Base-by-base conservation (phyloP, 2,329 filamentous ascomycete genomes). In the Beauveria sp. region DNA sequence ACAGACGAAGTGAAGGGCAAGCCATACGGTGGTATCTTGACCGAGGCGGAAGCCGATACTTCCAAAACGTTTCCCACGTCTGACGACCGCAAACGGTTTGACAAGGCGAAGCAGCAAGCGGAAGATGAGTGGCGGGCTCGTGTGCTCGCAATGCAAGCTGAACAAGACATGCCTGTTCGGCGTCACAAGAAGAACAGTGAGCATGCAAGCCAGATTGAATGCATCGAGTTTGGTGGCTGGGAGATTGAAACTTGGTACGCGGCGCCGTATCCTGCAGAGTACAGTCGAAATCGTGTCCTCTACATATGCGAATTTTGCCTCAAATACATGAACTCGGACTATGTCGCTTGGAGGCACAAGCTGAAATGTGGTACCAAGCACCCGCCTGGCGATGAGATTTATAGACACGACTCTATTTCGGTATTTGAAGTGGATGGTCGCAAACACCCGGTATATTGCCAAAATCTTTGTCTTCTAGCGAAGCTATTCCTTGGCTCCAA, bases 181-280 rank as follows among this genome's bases (percentile, higher is more conserved):
- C 88, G 86, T 70, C 78, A 85, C 20, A 86, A 87, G 67, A 96
- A 96, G 71, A 79, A 88, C 3, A 86, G 87, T n/a, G 91, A 90
- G 0, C 91, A 91, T 31, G 90, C 91, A 5, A 98, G 93, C 73
- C 95, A 97, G 76, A 98, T 99, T 73, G 96, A 98, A 74, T 97
- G 93, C 76, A 96, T 99, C 77, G 95, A 96, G 69, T 98, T 99
- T 76, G 95, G 95, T 51, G 91, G 92, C 57, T 96, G 89, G 82
- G 95, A 99, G 74, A 99, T 99, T 68, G 95, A 99, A 72, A 99
- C 95, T 3, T 98, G 95, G 93, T 97, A 99, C 76, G 93, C 95
- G 34, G 95, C 95, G 45, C 96, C 95, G 14, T 99, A 99, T 72
- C 95, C 95, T 0, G 95, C 97, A 72, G 95, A 99, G 75, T 99